Evolutionary conservation across 2,329 filamentous ascomycete species (phyloP), one percentile per base, ranked within the genome.

Genomic region (Colletotrichum lindemuthianum): DNA sequence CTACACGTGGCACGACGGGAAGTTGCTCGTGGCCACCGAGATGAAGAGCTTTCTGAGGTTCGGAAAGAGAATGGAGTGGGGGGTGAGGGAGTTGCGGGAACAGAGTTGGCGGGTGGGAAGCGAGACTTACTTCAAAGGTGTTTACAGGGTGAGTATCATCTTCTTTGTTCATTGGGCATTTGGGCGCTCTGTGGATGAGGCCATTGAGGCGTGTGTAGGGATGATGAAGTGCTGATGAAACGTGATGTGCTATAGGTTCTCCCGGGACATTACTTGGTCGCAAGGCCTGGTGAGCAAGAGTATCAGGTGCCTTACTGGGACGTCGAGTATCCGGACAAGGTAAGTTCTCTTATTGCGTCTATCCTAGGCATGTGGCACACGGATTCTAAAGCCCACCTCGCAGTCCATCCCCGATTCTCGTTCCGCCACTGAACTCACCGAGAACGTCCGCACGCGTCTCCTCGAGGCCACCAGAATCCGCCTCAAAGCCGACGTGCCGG

Each of bases 401-500:
- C 24, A 24, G 24, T 24, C 24, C 24, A 24, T 0, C 12, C 41
- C 41, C 11, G 84, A 86, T 36, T 71, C 72, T 0, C 77, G 83
- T 2, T 79, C 76, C 1, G 76, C 81, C 47, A 76, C 85, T 24
- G 84, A 87, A 45, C 82, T 86, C 73, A 76, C 86, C 2, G 60
- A 74, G 16, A 81, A 78, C 2, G 82, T 88, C 0, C 76, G 84
- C 6, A 73, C 83, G 48, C 77, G 76, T 2, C 69, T 88, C 11
- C 70, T 86, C 1, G 83, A 88, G 37, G 78, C 85, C 0, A 75
- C 88, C 10, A 78, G 78, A n/a, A 67, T 86, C 15, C 81, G 86
- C 6, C 74, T 88, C 9, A 78, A 81, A 13, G 85, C 86, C 1
- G 86, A 88, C 70, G 86, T 88, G 0, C 84, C 84, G 0, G 76